Evolutionary conservation across 1,284 basidiomycete genomes (phyloP), one percentile per base, ranked within the genome.

Genomic region (Porogramme epimiltina): DNA sequence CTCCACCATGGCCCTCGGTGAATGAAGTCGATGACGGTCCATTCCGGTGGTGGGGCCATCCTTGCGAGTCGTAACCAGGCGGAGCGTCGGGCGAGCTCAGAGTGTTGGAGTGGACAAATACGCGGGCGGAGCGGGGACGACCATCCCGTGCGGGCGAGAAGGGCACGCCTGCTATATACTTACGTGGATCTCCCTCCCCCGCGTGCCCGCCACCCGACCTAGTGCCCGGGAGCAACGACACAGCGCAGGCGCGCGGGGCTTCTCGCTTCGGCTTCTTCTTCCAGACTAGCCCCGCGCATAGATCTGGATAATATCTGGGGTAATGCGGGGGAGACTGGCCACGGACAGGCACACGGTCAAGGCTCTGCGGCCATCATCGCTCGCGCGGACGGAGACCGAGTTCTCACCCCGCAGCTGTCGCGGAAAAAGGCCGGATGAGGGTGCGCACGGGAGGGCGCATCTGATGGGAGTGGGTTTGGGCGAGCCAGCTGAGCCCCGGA

Each of bases 1-100:
- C 60, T 74, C 81, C 81, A 84, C 82, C 83, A 85, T 18, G 72
- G 70, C n/a, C 81, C 81, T 56, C 69, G 67, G 64, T 84, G 76
- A 45, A 84, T 78, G 60, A 82, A 81, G 62, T 82, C 78, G 42
- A 78, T 74, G 42, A 84, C 70, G 19, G 81, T 78, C 77, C 75
- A 79, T 67, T 76, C 78, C 46, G 76, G 73, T 36, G 65, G 45
- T n/a, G 60, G 15, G 25, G 37, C 22, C 66, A 67, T 60, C 46
- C 40, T 66, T 24, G 38, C 41, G 47, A 6, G 34, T 10, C 16
- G 15, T 6, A 37, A 18, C 10, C 6, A 5, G 34, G 16, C 8
- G n/a, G 34, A 37, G 13, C 9, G 28, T 15, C 8, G 28, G 28
- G 28, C 28, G 28, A 15, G 28, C n/a, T n/a, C n/a, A n/a, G n/a